A percentile compares a stretch with the other conserved stretches of the same genome.
Conservation (phyloP, 345 rosid species). For the Salix udensis region DNA sequence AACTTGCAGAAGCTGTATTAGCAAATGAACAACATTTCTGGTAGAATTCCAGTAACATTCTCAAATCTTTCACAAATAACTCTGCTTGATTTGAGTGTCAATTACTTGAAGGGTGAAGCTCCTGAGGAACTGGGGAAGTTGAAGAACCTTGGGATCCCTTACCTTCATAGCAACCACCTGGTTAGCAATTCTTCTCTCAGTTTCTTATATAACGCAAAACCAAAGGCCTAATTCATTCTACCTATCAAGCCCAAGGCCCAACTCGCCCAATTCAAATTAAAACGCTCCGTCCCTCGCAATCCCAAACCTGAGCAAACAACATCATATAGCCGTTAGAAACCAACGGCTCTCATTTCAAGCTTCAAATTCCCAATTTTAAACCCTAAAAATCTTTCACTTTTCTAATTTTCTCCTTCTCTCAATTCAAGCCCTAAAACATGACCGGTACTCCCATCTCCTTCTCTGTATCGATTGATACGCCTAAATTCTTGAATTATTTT, state of each 20-base stretch:
- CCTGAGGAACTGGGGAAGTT: constrained; percentile 13
- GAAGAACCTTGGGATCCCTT: constrained; percentile 15
- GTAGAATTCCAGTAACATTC: constrained; percentile 10
- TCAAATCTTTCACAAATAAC: constrained; percentile 12
- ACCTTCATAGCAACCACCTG: constrained; percentile 9
- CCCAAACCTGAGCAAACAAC: neutral
- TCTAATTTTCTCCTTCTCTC: neutral
- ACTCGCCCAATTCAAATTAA: neutral
- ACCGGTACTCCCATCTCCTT: constrained; percentile 12
- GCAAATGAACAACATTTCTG: neutral
- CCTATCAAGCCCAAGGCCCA: neutral
- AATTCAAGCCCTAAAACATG: constrained; percentile 27
- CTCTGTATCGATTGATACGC: neutral
- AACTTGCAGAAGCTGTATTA: constrained; percentile 8
- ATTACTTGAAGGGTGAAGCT: constrained; percentile 7
- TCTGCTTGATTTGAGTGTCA: constrained; percentile 13
- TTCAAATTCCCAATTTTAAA: constrained; percentile 8
- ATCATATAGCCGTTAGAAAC: constrained; percentile 49
- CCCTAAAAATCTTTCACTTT: neutral
- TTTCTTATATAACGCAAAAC: neutral
- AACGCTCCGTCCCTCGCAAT: constrained; percentile 18
- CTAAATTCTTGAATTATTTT: neutral
- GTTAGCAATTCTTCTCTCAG: constrained; percentile 5
- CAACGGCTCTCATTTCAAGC: constrained; percentile 44
- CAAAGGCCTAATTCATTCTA: neutral